Base-by-base conservation (phyloP, 1,284 basidiomycete genomes). In the Rhodotorula sp. region DNA sequence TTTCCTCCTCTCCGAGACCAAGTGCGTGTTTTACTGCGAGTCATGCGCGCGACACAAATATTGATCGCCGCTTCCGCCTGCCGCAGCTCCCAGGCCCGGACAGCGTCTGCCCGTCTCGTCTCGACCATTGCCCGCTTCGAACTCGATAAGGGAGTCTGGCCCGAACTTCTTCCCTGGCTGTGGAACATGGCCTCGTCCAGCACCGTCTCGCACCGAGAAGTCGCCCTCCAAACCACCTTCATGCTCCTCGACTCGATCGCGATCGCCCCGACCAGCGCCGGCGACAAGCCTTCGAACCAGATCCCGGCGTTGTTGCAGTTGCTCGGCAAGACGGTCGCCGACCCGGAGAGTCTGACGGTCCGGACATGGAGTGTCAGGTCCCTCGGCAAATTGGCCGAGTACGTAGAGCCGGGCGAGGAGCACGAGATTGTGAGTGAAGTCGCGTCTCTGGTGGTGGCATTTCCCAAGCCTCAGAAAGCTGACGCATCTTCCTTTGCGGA, bases 121-220 rank as follows among this genome's bases (percentile, higher is more conserved):
- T 91, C 95, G 61, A 91, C 93, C 70, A 91, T 99, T 82, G 96
- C 95, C 51, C 86, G 88, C 73, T 87, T 93, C 79, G 96, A 99
- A 81, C 86, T 98, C 70, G 69, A 70, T 44, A 69, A 76, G 42
- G 73, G 70, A 72, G 86, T 88, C 73, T 99, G 96, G 96, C 86
- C 89, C 5, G 85, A 89, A 69, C 89, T 99, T 60, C 86, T 99
- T 48, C 91, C 92, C 6, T 95, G 92, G 84, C 87, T 99, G 67
- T 87, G 91, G 79, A 85, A 89, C 75, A 89, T 92, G 24, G 90
- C 91, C 69, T 85, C 85, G 61, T 91, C 93, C 15, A 76, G 85
- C 5, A 83, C 86, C 65, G 87, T 87, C 45, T 81, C 86, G 0
- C 91, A 96, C 78, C 91, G 95, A 68, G 73, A 76, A 53, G 73